phyloP scores from a whole-genome alignment of 179 eudicot genomes.

The Silene vulgaris region DNA sequence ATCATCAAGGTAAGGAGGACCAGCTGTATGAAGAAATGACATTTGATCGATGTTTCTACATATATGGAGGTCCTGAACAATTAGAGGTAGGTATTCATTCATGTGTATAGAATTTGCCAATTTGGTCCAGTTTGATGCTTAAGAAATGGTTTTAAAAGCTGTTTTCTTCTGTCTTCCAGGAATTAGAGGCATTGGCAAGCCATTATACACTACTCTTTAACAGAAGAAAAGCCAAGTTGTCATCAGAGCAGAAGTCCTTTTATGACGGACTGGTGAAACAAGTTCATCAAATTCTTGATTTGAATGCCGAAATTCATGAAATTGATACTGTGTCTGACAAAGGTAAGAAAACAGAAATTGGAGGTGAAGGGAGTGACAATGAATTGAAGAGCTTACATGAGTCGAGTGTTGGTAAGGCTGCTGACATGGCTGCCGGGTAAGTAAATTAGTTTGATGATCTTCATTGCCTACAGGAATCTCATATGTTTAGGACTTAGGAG shows the following conservation, averaged over 20 bases:
- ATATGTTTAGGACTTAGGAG: background rate
- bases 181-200: conserved; percentile 85
- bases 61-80: conserved; percentile 98
- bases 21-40: conserved; percentile 75
- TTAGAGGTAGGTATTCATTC: conserved; percentile 56
- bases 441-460: conserved; percentile 10
- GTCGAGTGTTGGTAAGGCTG: conserved; percentile 87
- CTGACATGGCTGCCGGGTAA: conserved; percentile 98
- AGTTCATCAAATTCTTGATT: conserved; percentile 76
- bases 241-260: conserved; percentile 63
- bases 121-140: background rate
- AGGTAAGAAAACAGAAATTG: conserved; percentile 74
- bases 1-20: conserved; percentile 48
- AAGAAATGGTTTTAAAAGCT: background rate
- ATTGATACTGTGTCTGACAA: conserved; percentile 46
- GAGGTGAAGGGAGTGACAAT: conserved; percentile 40
- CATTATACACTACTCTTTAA: conserved; percentile 78
- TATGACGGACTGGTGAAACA: conserved; percentile 80
- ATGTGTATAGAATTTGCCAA: background rate
- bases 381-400: conserved; percentile 77
- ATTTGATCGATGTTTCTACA: conserved; percentile 93
- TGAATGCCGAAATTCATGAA: conserved; percentile 53
- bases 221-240: conserved; percentile 73
- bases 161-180: conserved; percentile 39
- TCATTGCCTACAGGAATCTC: background rate